Base-by-base conservation (phyloP, 441 rosid genomes). In the Eruca vesicaria region DNA sequence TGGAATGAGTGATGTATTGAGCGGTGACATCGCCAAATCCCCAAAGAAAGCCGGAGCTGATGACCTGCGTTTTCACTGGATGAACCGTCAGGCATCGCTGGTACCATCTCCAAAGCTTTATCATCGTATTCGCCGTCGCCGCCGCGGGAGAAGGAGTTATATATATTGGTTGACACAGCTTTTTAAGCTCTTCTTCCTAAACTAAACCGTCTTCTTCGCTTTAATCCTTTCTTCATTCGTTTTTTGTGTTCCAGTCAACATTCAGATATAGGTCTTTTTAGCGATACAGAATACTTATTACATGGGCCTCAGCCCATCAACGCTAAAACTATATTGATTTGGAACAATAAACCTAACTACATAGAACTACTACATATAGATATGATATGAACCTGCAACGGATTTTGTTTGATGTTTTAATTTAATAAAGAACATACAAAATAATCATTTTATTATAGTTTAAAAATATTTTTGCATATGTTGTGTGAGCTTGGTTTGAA, bases 41-140 rank as follows among this genome's bases (percentile, higher is more conserved):
- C 99, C 99, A 96, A 3, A 96, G 90, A 60, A 90, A 69, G 12
- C 98, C 99, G 23, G 98, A 96, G 83, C 97, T 91, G 60, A 96
- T 77, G 61, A 91, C 83, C 79, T 96, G 99, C 52, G 97, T 93
- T 87, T 93, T 93, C 63, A 96, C 75, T 0, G 99, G 97, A 68
- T 91, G 89, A 64, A 82, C 75, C 35, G 89, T 62, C 35, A 96
- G 68, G 80, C 97, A 90, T 52, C 78, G 84, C 78, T 93, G 94
- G 83, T 96, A 93, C 93, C 95, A 93, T 84, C 80, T 88, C 99
- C 98, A 96, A 61, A 90, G 82, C 85, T 88, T 88, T 75, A 79
- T 71, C 98, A 91, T 90, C 6, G 32, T 53, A 3, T 60, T 33
- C 26, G 26, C n/a, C 10, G 83, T 32, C 32, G 32, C 32, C 32